phyloP scores from a whole-genome alignment of 192 early-diverging fungal species.

The Endogone sp. region DNA sequence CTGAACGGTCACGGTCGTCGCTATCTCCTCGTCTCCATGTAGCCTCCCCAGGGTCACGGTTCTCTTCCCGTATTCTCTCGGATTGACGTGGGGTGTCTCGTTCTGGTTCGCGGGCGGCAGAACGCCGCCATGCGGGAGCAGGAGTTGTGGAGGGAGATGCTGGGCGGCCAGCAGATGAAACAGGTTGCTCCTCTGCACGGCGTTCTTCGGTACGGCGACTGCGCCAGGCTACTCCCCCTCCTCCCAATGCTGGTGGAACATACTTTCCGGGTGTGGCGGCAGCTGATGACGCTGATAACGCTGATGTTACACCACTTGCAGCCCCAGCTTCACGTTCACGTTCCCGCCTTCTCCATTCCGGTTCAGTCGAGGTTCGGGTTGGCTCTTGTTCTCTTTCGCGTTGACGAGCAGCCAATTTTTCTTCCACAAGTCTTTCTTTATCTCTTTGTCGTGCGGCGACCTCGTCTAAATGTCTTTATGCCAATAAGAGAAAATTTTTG shows the following conservation, averaged over 20 bases:
- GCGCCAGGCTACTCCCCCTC: background rate
- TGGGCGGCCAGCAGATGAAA: background rate
- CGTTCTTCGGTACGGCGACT: constrained; percentile 12
- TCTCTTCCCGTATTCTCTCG: background rate
- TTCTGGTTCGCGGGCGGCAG: background rate
- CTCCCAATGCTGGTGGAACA: constrained; percentile 1
- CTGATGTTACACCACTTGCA: no score
- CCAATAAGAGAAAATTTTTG: constrained; percentile 4
- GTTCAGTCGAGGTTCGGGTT: background rate
- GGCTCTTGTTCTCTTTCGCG: background rate
- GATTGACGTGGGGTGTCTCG: background rate
- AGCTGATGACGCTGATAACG: background rate
- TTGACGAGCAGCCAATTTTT: constrained; percentile 14
- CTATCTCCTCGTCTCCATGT: background rate
- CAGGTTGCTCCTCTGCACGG: constrained; percentile 1
- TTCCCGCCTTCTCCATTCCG: background rate
- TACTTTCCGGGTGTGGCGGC: background rate
- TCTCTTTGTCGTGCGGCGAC: constrained; percentile 44
- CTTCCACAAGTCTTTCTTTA: constrained; percentile 45
- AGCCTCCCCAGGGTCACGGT: no score
- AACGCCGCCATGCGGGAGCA: background rate
- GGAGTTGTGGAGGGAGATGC: background rate
- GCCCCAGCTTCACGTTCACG: no score
- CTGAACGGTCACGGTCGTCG: background rate
- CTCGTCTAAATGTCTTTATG: constrained; percentile 39